Conservation (phyloP, 331 rosid species). For the Prunus yedoensis region DNA sequence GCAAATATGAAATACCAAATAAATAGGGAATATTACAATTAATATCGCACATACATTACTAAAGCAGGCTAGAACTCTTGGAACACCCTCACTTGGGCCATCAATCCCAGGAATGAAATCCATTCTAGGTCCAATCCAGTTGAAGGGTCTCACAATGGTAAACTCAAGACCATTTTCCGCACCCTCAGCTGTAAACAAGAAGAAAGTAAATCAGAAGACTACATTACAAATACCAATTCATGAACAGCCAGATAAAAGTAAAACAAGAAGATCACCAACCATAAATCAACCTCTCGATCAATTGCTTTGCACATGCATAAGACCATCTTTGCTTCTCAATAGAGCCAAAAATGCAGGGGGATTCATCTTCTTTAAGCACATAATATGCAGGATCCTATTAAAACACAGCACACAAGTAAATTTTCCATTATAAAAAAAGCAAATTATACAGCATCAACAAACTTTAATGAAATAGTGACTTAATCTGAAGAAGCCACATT, state of each 20-base stretch:
- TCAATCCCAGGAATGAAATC: slow-evolving; percentile 98
- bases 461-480: not conserved
- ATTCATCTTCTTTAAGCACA: slow-evolving; percentile 71
- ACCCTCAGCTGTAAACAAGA: slow-evolving; percentile 67
- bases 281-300: slow-evolving; percentile 88
- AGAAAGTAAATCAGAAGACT: slow-evolving; percentile 9
- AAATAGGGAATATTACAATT: not conserved
- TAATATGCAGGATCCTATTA: slow-evolving; percentile 79
- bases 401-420: slow-evolving; percentile 16
- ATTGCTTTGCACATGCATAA: slow-evolving; percentile 91
- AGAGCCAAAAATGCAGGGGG: slow-evolving; percentile 93
- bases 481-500: not conserved
- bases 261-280: slow-evolving; percentile 43
- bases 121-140: slow-evolving; percentile 98
- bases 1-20: slow-evolving; percentile 2
- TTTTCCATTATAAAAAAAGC: not conserved
- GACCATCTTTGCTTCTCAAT: slow-evolving; percentile 98
- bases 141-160: slow-evolving; percentile 86
- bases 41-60: slow-evolving; percentile 64
- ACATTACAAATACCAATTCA: not conserved
- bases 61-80: slow-evolving; percentile 92
- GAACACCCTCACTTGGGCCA: slow-evolving; percentile 98
- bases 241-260: not conserved
- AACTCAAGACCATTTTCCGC: slow-evolving; percentile 90
- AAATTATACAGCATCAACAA: not conserved